phyloP scores from a whole-genome alignment of 768 basidiomycete species.

The Podaxis sp. region DNA sequence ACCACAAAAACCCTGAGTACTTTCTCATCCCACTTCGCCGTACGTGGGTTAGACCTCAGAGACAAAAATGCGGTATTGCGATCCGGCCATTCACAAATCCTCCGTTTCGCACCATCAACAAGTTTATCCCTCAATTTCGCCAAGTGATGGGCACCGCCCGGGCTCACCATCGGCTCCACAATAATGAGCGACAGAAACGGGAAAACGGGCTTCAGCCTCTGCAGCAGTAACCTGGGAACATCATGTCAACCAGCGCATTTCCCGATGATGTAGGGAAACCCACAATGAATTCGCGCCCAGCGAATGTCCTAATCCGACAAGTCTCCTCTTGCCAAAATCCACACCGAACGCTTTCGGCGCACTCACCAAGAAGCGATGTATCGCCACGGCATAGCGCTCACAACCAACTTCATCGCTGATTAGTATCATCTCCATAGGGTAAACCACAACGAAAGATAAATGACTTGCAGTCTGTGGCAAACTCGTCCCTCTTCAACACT shows the following conservation, averaged over 20 bases:
- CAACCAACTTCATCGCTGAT: conserved; percentile 45
- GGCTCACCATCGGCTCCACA: conserved; percentile 61
- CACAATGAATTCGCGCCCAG: conserved; percentile 64
- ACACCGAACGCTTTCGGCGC: conserved; percentile 30
- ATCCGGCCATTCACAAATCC: conserved; percentile 49
- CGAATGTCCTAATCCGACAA: conserved; percentile 67
- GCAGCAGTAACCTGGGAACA: conserved; percentile 45
- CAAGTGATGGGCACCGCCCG: conserved; percentile 40
- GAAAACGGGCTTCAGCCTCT: conserved; percentile 39
- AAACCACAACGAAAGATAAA: neutral
- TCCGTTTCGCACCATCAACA: conserved; percentile 42
- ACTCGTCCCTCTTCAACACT: conserved; percentile 38
- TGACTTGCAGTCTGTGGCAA: conserved; percentile 41
- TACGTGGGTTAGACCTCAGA: conserved; percentile 16
- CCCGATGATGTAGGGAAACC: conserved; percentile 19
- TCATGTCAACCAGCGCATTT: neutral
- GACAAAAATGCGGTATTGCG: conserved; percentile 22
- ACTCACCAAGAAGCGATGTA: conserved; percentile 48
- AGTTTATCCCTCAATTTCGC: conserved; percentile 35
- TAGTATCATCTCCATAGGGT: neutral
- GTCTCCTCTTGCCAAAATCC: conserved; percentile 43
- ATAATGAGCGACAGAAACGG: conserved; percentile 50
- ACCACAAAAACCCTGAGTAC: conserved; percentile 54
- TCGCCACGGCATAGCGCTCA: conserved; percentile 56
- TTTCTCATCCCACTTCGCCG: conserved; percentile 45